phyloP scores from a whole-genome alignment of 371 early-diverging fungal genomes.

The Actinomortierella wolfii region DNA sequence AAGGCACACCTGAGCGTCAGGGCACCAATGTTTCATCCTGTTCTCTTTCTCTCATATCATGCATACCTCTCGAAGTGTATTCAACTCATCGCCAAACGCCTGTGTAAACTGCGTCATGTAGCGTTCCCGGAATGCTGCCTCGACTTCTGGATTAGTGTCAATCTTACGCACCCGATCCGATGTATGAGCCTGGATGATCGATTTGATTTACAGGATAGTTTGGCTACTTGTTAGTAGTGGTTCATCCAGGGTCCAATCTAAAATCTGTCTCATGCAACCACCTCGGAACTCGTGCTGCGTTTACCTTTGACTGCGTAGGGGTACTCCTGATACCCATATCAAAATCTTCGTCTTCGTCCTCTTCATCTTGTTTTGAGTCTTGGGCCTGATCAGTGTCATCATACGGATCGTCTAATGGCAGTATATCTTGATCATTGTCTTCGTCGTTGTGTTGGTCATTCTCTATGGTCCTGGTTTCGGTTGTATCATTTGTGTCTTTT shows the following conservation, averaged over 20 bases:
- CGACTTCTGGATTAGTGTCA: conserved; percentile 39
- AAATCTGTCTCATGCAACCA: no score
- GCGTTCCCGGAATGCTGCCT: conserved; percentile 35
- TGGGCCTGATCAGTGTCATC: no score
- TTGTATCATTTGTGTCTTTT: not conserved
- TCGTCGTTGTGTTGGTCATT: conserved; percentile 1
- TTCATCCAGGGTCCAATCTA: no score
- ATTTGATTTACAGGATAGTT: not conserved
- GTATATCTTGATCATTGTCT: not conserved
- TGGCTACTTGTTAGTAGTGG: conserved; percentile 7
- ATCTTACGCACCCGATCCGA: conserved; percentile 39
- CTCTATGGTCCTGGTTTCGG: conserved; percentile 13
- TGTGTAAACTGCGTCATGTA: conserved; percentile 44
- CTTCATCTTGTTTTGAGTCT: no score
- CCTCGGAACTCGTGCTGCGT: no score
- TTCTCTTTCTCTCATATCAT: not conserved
- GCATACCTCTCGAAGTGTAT: conserved; percentile 39
- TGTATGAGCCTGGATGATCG: conserved; percentile 22
- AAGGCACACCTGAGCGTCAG: no score
- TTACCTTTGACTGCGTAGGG: no score
- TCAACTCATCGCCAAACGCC: conserved; percentile 45
- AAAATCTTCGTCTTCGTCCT: no score
- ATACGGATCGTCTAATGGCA: no score
- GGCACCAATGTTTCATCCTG: not conserved
- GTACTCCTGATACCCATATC: no score